Conservation (phyloP, 2,329 filamentous ascomycete species). For the Ceratocystis papillata region DNA sequence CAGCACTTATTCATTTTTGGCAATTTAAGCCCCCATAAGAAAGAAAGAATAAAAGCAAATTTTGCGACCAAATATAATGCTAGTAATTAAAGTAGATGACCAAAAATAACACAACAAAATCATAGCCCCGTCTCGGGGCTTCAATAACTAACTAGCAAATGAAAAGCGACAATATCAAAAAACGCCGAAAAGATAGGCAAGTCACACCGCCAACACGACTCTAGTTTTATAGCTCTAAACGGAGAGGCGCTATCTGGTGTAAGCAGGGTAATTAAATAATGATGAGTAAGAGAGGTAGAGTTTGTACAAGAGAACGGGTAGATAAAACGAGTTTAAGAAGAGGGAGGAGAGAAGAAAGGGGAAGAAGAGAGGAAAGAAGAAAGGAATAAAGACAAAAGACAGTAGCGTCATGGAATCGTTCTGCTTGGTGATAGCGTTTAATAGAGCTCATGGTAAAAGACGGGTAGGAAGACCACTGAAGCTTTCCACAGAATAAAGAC, state of each 20-base stretch:
- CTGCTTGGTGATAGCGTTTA: constrained; percentile 19
- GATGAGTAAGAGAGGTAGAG: not conserved
- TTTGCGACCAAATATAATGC: not conserved
- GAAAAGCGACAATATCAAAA: not conserved
- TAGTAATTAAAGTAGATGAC: not conserved
- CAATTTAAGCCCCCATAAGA: not conserved
- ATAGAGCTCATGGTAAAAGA: constrained; percentile 57
- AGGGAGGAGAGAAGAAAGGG: not conserved
- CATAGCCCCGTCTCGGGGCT: not conserved
- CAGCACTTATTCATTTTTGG: not conserved
- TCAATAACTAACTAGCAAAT: not conserved
- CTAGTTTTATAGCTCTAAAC: constrained; percentile 7
- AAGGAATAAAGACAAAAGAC: too few relatives aligned
- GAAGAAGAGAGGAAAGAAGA: not conserved
- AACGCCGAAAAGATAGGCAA: not conserved
- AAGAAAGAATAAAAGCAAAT: not conserved
- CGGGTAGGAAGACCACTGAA: constrained; percentile 70
- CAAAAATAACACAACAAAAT: not conserved
- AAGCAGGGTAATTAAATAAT: constrained; percentile 9
- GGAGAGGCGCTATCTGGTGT: not conserved
- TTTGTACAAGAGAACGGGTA: constrained; percentile 9
- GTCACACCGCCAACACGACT: not conserved
- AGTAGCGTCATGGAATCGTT: not conserved
- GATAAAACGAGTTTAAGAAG: not conserved
- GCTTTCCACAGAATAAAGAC: constrained; percentile 68